A percentile compares a stretch with the other conserved stretches of the same genome.
Conservation (phyloP, 805 yeast species). For the Lipomyces anomalus region DNA sequence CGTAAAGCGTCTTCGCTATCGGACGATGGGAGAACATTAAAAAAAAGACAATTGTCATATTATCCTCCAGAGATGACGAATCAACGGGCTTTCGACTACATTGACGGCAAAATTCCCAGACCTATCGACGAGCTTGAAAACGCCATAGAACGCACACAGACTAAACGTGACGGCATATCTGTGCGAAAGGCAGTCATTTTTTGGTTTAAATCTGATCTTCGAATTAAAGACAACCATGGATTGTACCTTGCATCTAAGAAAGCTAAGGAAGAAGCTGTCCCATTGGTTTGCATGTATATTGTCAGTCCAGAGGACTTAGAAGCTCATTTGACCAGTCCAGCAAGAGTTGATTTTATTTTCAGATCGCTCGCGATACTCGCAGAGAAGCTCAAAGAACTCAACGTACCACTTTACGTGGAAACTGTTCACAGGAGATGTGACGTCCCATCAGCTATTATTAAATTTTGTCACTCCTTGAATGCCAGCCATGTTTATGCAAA, state of each 20-base stretch:
- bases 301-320: slow-evolving; percentile 39
- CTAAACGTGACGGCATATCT: neutral
- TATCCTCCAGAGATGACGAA: neutral
- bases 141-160: neutral
- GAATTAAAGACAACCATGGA: slow-evolving; percentile 43
- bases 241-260: slow-evolving; percentile 36
- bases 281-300: slow-evolving; percentile 41
- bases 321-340: slow-evolving; percentile 42
- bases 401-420: slow-evolving; percentile 36
- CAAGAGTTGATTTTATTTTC: slow-evolving; percentile 39
- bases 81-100: neutral
- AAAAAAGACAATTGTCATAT: too few relatives aligned
- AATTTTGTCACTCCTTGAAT: slow-evolving; percentile 30
- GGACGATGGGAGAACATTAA: too few relatives aligned
- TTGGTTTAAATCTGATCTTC: slow-evolving; percentile 45
- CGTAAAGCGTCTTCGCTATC: too few relatives aligned
- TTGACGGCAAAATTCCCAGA: neutral
- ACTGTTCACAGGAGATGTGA: neutral
- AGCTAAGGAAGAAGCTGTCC: slow-evolving; percentile 32
- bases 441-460: neutral
- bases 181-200: slow-evolving; percentile 30
- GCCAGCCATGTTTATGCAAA: slow-evolving; percentile 35
- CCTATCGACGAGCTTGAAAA: neutral
- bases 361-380: slow-evolving; percentile 35
- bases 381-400: slow-evolving; percentile 31